Percentiles rank a stretch among this genome's conserved stretches.
Conservation (phyloP, 2,329 filamentous ascomycete species). For the Pseudocercospora ulei region DNA sequence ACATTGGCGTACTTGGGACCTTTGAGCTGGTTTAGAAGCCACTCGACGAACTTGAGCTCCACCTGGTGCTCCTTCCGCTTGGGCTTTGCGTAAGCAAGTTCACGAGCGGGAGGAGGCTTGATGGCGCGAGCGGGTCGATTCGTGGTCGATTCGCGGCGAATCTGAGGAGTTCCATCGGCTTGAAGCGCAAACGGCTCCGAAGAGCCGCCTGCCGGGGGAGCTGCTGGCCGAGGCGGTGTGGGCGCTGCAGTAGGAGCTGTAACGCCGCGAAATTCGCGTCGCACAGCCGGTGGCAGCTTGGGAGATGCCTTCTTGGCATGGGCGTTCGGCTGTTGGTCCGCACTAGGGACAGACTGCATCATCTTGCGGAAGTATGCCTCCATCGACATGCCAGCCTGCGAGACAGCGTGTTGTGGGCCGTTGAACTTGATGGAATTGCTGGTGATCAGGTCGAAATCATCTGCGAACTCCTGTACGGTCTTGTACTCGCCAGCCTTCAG, state of each 20-base stretch:
- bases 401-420: conserved; percentile 63
- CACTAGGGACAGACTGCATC: conserved; percentile 50
- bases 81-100: conserved; percentile 81
- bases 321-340: conserved; percentile 46
- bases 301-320: conserved; percentile 32
- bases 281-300: conserved; percentile 24
- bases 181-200: conserved; percentile 61
- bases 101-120: conserved; percentile 79
- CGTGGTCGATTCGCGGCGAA: conserved; percentile 75
- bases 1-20: conserved; percentile 59
- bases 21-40: conserved; percentile 66
- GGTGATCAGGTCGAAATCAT: conserved; percentile 67
- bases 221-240: conserved; percentile 34
- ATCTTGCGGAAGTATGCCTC: conserved; percentile 52
- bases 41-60: conserved; percentile 82
- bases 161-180: conserved; percentile 67
- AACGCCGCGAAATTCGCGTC: conserved; percentile 30
- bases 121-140: conserved; percentile 87
- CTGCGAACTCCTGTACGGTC: conserved; percentile 60
- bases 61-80: conserved; percentile 84
- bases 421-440: conserved; percentile 76
- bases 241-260: conserved; percentile 11
- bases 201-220: conserved; percentile 35
- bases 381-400: conserved; percentile 55
- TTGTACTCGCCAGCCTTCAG: conserved; percentile 61